phyloP scores from a whole-genome alignment of 2,329 filamentous ascomycete genomes.

The Calonectria naviculata region DNA sequence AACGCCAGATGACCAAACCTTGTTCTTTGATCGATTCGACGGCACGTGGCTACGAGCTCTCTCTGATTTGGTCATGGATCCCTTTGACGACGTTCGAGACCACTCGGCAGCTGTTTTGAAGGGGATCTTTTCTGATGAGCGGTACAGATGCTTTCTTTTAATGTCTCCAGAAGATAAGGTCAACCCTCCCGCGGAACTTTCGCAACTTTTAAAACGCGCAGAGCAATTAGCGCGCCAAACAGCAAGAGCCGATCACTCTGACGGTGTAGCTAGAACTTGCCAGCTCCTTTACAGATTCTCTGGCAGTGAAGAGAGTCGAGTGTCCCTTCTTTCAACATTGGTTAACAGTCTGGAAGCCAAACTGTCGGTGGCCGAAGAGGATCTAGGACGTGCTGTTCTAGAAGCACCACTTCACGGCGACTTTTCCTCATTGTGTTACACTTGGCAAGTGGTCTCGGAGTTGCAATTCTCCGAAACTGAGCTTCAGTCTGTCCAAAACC shows the following conservation, averaged over 20 bases:
- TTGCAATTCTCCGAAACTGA: constrained; percentile 51
- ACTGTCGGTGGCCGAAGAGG: constrained; percentile 68
- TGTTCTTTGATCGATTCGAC: constrained; percentile 57
- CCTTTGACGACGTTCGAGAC: constrained; percentile 90
- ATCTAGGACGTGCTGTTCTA: constrained; percentile 75
- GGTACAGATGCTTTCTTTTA: constrained; percentile 43
- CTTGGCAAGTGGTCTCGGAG: constrained; percentile 63
- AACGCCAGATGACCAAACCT: constrained; percentile 50
- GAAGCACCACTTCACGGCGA: constrained; percentile 76
- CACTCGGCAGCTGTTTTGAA: constrained; percentile 62
- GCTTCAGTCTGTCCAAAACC: constrained; percentile 45
- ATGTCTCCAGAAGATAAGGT: constrained; percentile 20
- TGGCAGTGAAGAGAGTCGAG: constrained; percentile 51
- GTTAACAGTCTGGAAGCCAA: constrained; percentile 73
- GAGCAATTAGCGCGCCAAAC: constrained; percentile 73
- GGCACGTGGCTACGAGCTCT: constrained; percentile 70
- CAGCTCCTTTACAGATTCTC: constrained; percentile 75
- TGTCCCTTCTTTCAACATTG: constrained; percentile 67
- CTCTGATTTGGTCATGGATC: constrained; percentile 84
- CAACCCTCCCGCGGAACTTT: constrained; percentile 48
- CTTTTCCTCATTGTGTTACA: constrained; percentile 72
- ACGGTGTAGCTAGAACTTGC: constrained; percentile 85
- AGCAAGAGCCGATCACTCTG: constrained; percentile 89
- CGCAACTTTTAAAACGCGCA: constrained; percentile 61
- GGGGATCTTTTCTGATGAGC: constrained; percentile 57